Base-by-base conservation (phyloP, 176 grass and related monocot genomes). In the Oryza meridionalis region DNA sequence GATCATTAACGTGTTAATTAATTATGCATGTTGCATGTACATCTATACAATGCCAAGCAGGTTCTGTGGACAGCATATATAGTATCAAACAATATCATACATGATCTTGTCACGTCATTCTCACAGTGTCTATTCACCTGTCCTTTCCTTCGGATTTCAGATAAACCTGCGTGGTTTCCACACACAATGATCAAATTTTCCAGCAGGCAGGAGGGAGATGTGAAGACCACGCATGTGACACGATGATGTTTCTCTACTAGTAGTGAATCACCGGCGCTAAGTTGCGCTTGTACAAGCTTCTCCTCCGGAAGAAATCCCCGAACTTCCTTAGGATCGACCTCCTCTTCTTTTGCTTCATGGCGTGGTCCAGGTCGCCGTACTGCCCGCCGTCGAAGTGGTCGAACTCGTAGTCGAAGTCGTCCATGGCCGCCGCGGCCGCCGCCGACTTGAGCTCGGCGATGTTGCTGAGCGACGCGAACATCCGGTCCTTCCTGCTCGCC, bases 401-500 rank as follows among this genome's bases (percentile, higher is more conserved):
- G 78, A 88, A 95, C 70, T 88, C 96, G 65, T 92, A 88, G 24
- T 78, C 74, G 51, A 84, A 86, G 46, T 95, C 91, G 19, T 95
- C 83, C 58, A 86, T 72, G 25, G 88, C 79, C 19, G 89, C 84
- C 4, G 89, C 85, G 0, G 87, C 86, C 1, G 93, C 86, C 7
- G 88, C 73, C 7, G 82, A 84, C 78, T 81, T 92, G 38, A 90
- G 87, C 75, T 98, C 93, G 10, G 89, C 76, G 47, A 95, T 80
- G 78, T 92, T 95, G 85, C 96, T 95, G 19, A 90, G 72, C 27
- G 93, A 94, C 82, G 91, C 85, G 82, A 91, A 90, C 70, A 89
- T 88, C 76, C 82, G 70, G 63, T 83, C 87, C 75, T 86, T 95
- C 7, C 72, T 40, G 22, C 53, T 63, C 4, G 67, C 73, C 33